Conservation (phyloP, 768 basidiomycete genomes). For the Termitomyces sp. region DNA sequence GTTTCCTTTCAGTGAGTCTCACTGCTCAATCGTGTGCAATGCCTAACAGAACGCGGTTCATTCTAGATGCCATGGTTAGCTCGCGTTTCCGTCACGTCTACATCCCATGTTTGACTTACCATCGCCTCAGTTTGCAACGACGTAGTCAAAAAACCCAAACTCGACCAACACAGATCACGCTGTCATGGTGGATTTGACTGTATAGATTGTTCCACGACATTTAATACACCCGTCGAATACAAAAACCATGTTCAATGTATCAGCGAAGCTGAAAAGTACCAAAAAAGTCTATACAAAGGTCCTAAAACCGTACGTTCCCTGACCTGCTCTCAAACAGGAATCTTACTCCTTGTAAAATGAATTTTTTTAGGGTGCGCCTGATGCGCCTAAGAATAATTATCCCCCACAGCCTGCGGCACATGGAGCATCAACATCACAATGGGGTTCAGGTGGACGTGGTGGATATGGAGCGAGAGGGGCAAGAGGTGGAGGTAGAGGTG, state of each 20-base stretch:
- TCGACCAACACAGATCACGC: conserved; percentile 69
- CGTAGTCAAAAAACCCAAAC: conserved; percentile 90
- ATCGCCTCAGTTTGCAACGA: conserved; percentile 64
- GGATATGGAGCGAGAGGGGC: conserved; percentile 21
- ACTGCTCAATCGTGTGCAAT: neutral
- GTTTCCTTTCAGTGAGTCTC: conserved; percentile 69
- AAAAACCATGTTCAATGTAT: conserved; percentile 84
- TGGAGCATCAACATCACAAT: conserved; percentile 7
- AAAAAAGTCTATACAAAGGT: conserved; percentile 83
- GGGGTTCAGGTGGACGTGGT: conserved; percentile 19
- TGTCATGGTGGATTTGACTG: conserved; percentile 75
- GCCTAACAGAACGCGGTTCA: neutral
- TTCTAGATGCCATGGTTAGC: conserved; percentile 68
- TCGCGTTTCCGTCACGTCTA: neutral
- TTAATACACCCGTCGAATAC: conserved; percentile 72
- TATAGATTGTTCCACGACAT: conserved; percentile 87
- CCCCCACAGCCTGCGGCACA: neutral
- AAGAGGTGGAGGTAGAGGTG: conserved; percentile 23
- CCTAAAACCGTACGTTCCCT: conserved; percentile 48
- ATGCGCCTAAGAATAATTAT: neutral
- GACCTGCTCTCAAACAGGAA: neutral
- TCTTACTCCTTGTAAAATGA: too few relatives aligned
- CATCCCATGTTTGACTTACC: conserved; percentile 3
- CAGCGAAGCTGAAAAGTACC: conserved; percentile 90
- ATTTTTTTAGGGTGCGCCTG: neutral